These are phyloP conservation scores for Aureobasidium leucospermi DNA, from an alignment of 2,329 filamentous ascomycete species.

Conservation along the genomic window DNA sequence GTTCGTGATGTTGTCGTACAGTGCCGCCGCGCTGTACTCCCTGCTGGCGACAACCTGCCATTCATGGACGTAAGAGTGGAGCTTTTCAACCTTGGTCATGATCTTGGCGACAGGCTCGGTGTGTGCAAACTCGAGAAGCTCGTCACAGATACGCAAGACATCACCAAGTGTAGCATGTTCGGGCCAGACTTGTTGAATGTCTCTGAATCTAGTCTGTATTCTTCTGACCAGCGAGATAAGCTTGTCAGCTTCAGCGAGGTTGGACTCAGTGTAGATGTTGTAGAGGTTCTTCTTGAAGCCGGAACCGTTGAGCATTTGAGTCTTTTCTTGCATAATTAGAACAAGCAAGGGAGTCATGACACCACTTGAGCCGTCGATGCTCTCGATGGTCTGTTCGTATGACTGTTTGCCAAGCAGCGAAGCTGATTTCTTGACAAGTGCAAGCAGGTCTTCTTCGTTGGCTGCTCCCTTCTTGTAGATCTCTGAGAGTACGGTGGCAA, in stretches of 20 bases:
- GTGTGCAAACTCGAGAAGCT: constrained; percentile 67
- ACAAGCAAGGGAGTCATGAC: constrained; percentile 17
- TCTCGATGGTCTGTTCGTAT: background rate
- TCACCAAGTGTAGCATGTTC: constrained; percentile 75
- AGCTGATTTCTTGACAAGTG: constrained; percentile 17
- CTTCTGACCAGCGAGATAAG: constrained; percentile 63
- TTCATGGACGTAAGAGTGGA: constrained; percentile 79
- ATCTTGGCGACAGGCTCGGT: constrained; percentile 80
- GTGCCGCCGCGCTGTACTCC: constrained; percentile 59
- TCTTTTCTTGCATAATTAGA: constrained; percentile 32
- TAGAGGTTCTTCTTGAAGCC: constrained; percentile 38
- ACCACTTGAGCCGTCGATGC: background rate
- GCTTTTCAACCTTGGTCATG: constrained; percentile 76
- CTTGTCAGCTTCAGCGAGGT: constrained; percentile 66
- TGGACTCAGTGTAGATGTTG: constrained; percentile 85
- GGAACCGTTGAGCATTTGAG: constrained; percentile 7
- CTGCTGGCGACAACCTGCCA: constrained; percentile 92
- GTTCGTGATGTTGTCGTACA: constrained; percentile 72
- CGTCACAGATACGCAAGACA: constrained; percentile 66
- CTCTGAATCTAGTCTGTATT: constrained; percentile 63
- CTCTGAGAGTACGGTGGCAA: constrained; percentile 20
- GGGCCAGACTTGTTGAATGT: constrained; percentile 57
- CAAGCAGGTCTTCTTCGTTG: constrained; percentile 14
- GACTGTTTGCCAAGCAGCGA: constrained; percentile 5
- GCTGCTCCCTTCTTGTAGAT: constrained; percentile 14